A percentile compares a stretch with the other conserved stretches of the same genome.
Conservation (phyloP, 352 stramenopile genomes). For the Phytophthora litchii region DNA sequence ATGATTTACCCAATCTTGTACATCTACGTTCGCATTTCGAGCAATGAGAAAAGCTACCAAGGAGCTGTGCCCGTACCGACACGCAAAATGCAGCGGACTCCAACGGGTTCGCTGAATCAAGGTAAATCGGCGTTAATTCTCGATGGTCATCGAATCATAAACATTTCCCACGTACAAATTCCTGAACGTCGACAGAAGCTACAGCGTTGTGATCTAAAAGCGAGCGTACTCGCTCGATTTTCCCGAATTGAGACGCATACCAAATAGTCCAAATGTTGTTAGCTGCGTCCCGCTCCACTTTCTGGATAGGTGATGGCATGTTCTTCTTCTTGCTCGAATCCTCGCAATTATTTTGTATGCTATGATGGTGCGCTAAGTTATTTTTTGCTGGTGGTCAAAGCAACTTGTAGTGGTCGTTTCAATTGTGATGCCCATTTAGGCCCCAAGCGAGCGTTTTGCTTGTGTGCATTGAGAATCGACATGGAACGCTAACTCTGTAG, state of each 20-base stretch:
- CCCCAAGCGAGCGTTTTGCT: constrained; percentile 20
- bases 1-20: constrained; percentile 49
- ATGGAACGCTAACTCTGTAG: constrained; percentile 31
- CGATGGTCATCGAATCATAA: not conserved
- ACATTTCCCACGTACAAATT: constrained; percentile 40
- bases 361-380: constrained; percentile 14
- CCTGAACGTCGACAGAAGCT: constrained; percentile 53
- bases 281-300: constrained; percentile 23
- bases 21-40: constrained; percentile 50
- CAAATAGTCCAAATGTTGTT: constrained; percentile 72
- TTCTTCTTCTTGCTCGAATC: constrained; percentile 26
- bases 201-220: constrained; percentile 51
- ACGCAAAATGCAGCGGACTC: constrained; percentile 67
- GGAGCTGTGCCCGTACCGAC: constrained; percentile 52
- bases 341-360: not conserved
- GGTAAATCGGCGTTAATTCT: not conserved
- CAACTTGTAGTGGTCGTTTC: constrained; percentile 26
- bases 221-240: constrained; percentile 52
- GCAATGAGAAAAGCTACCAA: constrained; percentile 56
- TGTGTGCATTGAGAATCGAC: constrained; percentile 27
- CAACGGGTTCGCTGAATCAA: constrained; percentile 52
- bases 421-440: constrained; percentile 14
- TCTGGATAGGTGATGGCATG: constrained; percentile 33
- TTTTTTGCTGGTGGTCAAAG: constrained; percentile 25
- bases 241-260: constrained; percentile 71